A percentile compares a stretch with the other conserved stretches of the same genome.
These are phyloP conservation scores for Marchantia paleacea DNA, from an alignment of 225 moss, liverwort and hornwort species.

Conservation along the genomic window DNA sequence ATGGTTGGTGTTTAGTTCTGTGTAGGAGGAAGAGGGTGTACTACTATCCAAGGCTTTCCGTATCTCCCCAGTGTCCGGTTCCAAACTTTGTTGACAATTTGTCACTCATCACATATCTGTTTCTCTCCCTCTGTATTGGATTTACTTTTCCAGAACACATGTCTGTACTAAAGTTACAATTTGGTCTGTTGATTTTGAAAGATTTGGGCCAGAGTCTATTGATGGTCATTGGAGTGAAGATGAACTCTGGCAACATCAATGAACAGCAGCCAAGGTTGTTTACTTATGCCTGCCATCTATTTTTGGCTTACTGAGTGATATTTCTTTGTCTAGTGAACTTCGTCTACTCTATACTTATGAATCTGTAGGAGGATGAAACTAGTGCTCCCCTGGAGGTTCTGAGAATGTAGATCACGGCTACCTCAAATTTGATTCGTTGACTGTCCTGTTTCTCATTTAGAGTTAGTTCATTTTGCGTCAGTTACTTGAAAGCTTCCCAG, in stretches of 20 bases:
- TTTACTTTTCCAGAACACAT: neutral
- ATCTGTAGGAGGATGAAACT: neutral
- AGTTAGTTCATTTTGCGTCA: neutral
- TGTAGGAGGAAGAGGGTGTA: neutral
- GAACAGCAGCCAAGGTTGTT: conserved; percentile 23
- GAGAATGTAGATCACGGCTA: neutral
- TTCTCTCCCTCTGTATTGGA: neutral
- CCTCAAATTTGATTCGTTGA: neutral
- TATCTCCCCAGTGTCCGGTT: neutral
- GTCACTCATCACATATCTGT: neutral
- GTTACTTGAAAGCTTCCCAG: neutral
- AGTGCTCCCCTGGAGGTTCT: neutral
- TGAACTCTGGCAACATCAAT: conserved; percentile 14
- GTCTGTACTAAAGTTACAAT: conserved; percentile 12
- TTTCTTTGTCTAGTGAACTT: neutral
- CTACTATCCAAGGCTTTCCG: neutral
- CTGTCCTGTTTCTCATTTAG: neutral
- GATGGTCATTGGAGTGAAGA: conserved; percentile 23
- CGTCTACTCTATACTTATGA: neutral
- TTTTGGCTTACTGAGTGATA: neutral
- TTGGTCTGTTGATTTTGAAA: conserved; percentile 23
- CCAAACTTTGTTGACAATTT: neutral
- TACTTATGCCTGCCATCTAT: conserved; percentile 7
- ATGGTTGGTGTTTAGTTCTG: neutral
- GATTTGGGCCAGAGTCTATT: conserved; percentile 7